Evolutionary conservation across 345 rosid species (phyloP), one percentile per base, ranked within the genome.

Genomic region (Gossypium raimondii): DNA sequence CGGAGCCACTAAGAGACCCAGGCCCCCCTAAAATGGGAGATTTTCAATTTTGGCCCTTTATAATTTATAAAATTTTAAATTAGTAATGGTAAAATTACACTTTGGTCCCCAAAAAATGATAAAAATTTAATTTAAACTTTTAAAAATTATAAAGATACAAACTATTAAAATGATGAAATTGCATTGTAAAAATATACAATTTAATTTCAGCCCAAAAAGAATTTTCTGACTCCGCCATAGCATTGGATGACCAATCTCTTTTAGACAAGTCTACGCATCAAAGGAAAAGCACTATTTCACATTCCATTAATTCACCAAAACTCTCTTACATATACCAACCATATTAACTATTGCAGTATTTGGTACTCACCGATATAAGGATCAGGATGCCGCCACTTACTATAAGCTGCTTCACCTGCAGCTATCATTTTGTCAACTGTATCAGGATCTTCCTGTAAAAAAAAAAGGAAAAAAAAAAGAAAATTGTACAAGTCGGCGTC

Each of bases 341-440:
- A 34, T 34, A 34, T 5, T 34, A 34, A 34, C 41, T 5, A 5
- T 5, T 34, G 41, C 41, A 53, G 9, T 53, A 53, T 2, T 25
- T 16, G 43, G 52, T 51, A 76, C 77, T 81, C 73, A 95, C 99
- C 34, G 45, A n/a, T 17, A 63, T 29, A 62, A 62, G 45, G 67
- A 84, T 95, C 97, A 78, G 99, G 98, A 82, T 95, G 99, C 52
- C 94, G 83, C 92, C 93, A 93, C 83, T 93, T 95, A 70, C 91
- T 75, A 68, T 93, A 78, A 75, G 84, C 71, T 14, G 94, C 88
- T 84, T 95, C 99, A 63, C 87, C 99, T 50, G 82, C 80, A 57
- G 75, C 96, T 78, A 91, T 91, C 89, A 93, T 65, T 77, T 85
- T 90, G 79, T 95, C 98, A 47, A 93, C 89, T n/a, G 86, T 79